Evolutionary conservation across 1,284 basidiomycete species (phyloP), one percentile per base, ranked within the genome.

Genomic region (Puccinia horiana): DNA sequence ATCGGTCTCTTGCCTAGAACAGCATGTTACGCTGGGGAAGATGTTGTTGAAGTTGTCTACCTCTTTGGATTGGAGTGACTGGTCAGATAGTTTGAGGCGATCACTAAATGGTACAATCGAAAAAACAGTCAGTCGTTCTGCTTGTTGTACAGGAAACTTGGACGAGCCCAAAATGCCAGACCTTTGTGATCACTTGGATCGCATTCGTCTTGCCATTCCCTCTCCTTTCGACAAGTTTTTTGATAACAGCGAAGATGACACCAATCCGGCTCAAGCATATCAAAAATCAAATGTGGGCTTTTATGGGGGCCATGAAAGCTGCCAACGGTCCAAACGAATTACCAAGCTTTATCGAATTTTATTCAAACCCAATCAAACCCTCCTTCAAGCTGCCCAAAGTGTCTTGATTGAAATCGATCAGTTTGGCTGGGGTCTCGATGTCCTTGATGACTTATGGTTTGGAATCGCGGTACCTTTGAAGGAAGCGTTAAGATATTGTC

Each of bases 401-500:
- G 80, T 82, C 11, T 82, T 82, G 42, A 56, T 82, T 12, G 52
- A 82, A 63, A 82, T 82, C 35, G 73, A 75, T 58, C 37, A 40
- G 16, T 82, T 82, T 58, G 58, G 47, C 16, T 82, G 80, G 80
- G 61, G 44, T 18, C 58, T 63, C 40, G 72, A 75, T 75, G 73
- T 76, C 35, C 70, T 82, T 32, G 73, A 82, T 76, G 80, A 76
- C 40, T 42, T 82, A n/a, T 72, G 69, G 70, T 82, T 63, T 73
- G 72, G 40, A 26, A 76, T 82, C 29, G 54, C 72, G 3, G 47
- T 82, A 11, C 80, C 80, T 32, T 40, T 82, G 56, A 74, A 63
- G 40, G 80, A 82, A 69, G 73, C 73, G 23, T 58, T 82, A 49
- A 65, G 80, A 75, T 49, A 82, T 42, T 82, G 80, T 69, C 80